Evolutionary conservation across 345 rosid genomes (phyloP).

Genomic region (Dovyalis caffra): DNA sequence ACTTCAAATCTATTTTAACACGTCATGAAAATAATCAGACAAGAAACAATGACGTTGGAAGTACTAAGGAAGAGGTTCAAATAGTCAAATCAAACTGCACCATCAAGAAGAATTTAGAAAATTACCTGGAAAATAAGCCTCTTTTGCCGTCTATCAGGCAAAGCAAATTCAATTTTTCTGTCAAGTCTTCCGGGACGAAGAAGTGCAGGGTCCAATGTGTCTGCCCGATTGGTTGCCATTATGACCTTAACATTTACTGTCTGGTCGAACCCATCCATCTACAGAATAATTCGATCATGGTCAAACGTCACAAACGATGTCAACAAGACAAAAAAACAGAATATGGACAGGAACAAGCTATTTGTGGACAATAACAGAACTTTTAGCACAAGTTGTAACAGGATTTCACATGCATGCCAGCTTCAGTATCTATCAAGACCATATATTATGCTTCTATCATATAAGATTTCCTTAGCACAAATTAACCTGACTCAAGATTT

Average conservation of each 20-base stretch:
- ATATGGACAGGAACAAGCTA: too few species aligned
- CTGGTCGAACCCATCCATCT: conserved; percentile 90
- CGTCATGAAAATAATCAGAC: too few species aligned
- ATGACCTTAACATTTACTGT: conserved; percentile 60
- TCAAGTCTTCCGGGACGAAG: too few species aligned
- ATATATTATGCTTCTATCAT: too few species aligned
- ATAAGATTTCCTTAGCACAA: too few species aligned
- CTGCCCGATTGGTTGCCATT: conserved; percentile 28
- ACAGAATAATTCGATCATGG: background rate
- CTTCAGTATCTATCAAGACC: background rate
- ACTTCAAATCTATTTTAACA: background rate
- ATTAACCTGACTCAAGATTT: conserved; percentile 86
- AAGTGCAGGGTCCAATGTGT: conserved; percentile 33
- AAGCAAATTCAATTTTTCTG: conserved; percentile 24
- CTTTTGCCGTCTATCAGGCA: conserved; percentile 16
- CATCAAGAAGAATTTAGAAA: background rate
- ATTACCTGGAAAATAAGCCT: conserved; percentile 16
- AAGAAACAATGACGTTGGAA: too few species aligned
- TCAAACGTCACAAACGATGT: background rate
- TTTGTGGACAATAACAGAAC: background rate
- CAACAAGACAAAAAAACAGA: background rate
- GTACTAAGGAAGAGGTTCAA: too few species aligned
- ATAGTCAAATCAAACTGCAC: background rate
- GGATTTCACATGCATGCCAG: background rate
- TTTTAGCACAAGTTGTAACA: background rate